Percentiles rank a stretch among this genome's conserved stretches.
Evolutionary conservation across 2,329 filamentous ascomycete genomes (phyloP).

Genomic region (Fusarium longipes): DNA sequence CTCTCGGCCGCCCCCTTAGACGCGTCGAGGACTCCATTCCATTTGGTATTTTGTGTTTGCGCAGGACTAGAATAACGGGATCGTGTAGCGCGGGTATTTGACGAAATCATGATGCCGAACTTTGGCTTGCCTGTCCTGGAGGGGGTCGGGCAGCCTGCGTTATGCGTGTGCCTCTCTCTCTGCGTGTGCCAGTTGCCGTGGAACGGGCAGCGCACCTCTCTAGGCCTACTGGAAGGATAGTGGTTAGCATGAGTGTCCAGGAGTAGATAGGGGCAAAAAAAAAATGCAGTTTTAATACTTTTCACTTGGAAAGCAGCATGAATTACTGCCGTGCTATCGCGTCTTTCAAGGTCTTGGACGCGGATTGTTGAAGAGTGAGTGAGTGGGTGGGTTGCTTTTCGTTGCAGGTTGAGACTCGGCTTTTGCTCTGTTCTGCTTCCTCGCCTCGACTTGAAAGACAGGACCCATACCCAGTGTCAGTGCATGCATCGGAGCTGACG

Average conservation of each 20-base stretch:
- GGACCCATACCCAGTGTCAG: constrained; percentile 30
- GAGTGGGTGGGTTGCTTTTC: constrained; percentile 40
- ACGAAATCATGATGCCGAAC: constrained; percentile 52
- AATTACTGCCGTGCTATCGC: constrained; percentile 49
- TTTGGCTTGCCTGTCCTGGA: constrained; percentile 23
- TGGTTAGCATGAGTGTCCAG: constrained; percentile 29
- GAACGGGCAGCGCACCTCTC: constrained; percentile 49
- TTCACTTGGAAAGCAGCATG: constrained; percentile 49
- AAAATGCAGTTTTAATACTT: constrained; percentile 41
- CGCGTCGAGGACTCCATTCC: constrained; percentile 53
- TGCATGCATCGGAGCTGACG: constrained; percentile 39
- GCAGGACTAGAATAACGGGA: constrained; percentile 69
- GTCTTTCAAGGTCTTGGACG: constrained; percentile 48
- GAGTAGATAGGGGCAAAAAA: constrained; percentile 1
- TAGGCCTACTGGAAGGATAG: constrained; percentile 40
- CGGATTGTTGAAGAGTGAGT: constrained; percentile 44
- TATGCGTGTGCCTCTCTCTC: constrained; percentile 24
- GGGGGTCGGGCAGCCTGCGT: constrained; percentile 24
- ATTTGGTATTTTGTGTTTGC: constrained; percentile 48
- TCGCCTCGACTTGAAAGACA: constrained; percentile 28
- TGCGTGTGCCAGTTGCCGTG: constrained; percentile 40
- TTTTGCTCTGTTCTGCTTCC: constrained; percentile 31
- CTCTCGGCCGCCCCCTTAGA: constrained; percentile 51
- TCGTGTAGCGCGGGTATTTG: constrained; percentile 62
- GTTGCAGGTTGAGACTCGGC: constrained; percentile 35